Evolutionary conservation across 495 filamentous ascomycete species (phyloP), one percentile per base, ranked within the genome.

Genomic region (Aspergillus incahuasiensis): DNA sequence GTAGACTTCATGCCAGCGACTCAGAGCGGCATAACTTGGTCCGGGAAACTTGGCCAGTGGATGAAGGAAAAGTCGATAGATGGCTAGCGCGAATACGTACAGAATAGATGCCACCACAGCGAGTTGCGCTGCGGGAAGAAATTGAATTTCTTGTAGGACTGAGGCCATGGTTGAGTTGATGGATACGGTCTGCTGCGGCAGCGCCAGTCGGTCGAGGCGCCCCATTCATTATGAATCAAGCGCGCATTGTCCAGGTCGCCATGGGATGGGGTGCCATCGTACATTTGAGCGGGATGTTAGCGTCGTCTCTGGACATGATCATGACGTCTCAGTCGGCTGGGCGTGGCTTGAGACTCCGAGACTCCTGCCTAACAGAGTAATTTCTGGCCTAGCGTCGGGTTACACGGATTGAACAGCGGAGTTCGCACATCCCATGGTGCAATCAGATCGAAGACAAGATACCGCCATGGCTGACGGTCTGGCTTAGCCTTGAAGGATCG

Each of bases 1-100:
- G 34, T 51, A 51, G 21, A 21, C 21, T 41, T 51, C 48, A 28
- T 41, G 48, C 48, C 34, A 51, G 35, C 48, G 48, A 40, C 34
- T 41, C 20, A 51, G 13, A 9, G 35, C 48, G 0, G 48, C 48
- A 28, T 51, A 51, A 25, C 24, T 41, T 0, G 48, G 48, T 12
- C 48, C 48, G 6, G 48, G 48, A 12, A 40, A 40, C 5, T 15
- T 16, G 19, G 48, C 20, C 34, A 51, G 34, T 6, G 48, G 34
- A 12, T 51, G 48, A 13, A 51, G 21, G 22, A 24, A 25, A 19
- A 51, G 19, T 4, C 48, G 48, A 39, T 41, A 51, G 4, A 25
- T 3, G 1, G 1, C 34, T 11, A 51, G 35, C 11, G 3, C 48
- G 15, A 41, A 13, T 1, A 40, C 5, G 9, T 41, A 51, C 2